Base-by-base conservation (phyloP, 2,329 filamentous ascomycete species). In the Teratosphaeria gauchensis region DNA sequence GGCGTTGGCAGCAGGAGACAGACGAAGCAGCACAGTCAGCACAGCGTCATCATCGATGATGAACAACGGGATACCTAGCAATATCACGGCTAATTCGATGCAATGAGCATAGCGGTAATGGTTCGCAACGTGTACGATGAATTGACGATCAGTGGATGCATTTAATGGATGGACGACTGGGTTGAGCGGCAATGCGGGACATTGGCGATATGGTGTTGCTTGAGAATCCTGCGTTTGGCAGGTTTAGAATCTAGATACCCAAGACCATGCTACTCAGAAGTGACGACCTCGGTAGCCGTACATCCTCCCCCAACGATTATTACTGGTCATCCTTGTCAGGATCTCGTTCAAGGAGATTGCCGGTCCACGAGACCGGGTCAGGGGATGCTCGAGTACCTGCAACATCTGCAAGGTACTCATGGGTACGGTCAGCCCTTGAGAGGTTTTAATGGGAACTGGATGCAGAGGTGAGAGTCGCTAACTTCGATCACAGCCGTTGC, bases 1-100 rank as follows among this genome's bases (percentile, higher is more conserved):
- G 32, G 53, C 38, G 30, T 33, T 31, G n/a, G 33, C 33, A 21
- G 42, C 42, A 46, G 38, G 38, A 16, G 42, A 48, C 42, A 21
- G 55, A 9, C n/a, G 55, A 32, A 28, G 53, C 32, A 52, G 55
- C 42, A 52, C 31, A n/a, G 56, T 53, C 28, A 57, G 56, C 24
- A 28, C 46, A 6, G 56, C 54, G 1, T 55, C 54, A 7, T 11
- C 35, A 21, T 48, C 42, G 6, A 48, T 48, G n/a, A 19, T 48
- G 42, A 21, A 9, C n/a, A 21, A 48, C 6, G n/a, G 42, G n/a
- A 3, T 21, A 19, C 9, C 42, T 1, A 16, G 42, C 16, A n/a
- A n/a, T 19, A 46, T 46, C 16, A 19, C 42, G 6, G 16, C 42
- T 8, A 19, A 21, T 48, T 21, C 42, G 19, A 48, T 48, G 42